These are phyloP conservation scores for Beauveria sp. DNA, from an alignment of 2,329 filamentous ascomycete genomes.

Conservation along the genomic window DNA sequence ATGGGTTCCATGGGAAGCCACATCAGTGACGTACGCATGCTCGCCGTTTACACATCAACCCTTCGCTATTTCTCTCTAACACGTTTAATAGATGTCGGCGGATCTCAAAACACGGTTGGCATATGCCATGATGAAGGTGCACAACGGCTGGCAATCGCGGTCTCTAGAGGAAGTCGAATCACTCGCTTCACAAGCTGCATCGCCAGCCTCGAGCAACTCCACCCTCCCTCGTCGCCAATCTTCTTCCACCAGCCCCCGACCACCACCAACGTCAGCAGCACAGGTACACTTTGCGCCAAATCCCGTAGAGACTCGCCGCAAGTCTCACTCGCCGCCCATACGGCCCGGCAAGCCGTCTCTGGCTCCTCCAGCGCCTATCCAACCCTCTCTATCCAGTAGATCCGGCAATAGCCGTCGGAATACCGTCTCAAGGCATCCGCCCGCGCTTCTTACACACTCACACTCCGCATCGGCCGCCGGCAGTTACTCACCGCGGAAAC, in stretches of 20 bases:
- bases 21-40: constrained; percentile 64
- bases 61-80: background rate
- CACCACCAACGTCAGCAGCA: constrained; percentile 29
- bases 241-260: constrained; percentile 45
- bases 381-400: constrained; percentile 40
- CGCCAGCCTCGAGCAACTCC: constrained; percentile 52
- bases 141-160: constrained; percentile 78
- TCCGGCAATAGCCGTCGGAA: constrained; percentile 39
- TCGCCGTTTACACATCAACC: constrained; percentile 11
- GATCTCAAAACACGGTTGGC: constrained; percentile 78
- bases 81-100: constrained; percentile 54
- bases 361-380: constrained; percentile 48
- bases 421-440: constrained; percentile 41
- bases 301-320: constrained; percentile 16
- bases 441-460: constrained; percentile 41
- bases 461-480: constrained; percentile 37
- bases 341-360: constrained; percentile 31
- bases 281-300: constrained; percentile 21
- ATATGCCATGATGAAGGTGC: constrained; percentile 91
- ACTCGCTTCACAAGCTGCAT: constrained; percentile 60
- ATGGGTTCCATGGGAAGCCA: constrained; percentile 54
- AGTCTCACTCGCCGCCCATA: constrained; percentile 30
- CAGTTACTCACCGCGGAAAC: constrained; percentile 28
- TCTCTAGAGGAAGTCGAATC: constrained; percentile 72
- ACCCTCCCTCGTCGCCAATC: constrained; percentile 44